These are phyloP conservation scores for Paraconiothyrium sp. DNA, from an alignment of 2,329 filamentous ascomycete genomes.

Conservation along the genomic window DNA sequence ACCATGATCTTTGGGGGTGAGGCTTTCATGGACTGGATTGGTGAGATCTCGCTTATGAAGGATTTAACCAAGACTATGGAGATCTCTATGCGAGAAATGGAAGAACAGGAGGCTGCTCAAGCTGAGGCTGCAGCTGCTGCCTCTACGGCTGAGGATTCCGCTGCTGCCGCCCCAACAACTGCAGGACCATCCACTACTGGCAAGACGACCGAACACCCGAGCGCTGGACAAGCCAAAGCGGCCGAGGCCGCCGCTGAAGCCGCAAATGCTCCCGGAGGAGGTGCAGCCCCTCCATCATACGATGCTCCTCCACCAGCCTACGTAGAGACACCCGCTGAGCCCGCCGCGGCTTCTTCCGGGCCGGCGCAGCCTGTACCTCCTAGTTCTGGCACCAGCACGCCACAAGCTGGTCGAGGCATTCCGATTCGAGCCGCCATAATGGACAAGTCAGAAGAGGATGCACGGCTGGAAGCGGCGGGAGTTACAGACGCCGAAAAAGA, in stretches of 20 bases:
- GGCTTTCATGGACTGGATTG: conserved; percentile 94
- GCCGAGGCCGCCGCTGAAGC: conserved; percentile 53
- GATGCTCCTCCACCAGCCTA: conserved; percentile 45
- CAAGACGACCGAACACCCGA: conserved; percentile 29
- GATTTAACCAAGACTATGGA: conserved; percentile 98
- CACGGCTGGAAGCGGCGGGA: conserved; percentile 69
- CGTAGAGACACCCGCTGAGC: conserved; percentile 58
- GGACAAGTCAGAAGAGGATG: conserved; percentile 84
- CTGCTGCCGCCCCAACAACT: conserved; percentile 28
- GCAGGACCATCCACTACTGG: conserved; percentile 12
- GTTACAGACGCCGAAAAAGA: conserved; percentile 79
- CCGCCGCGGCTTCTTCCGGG: conserved; percentile 32
- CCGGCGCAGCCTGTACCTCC: conserved; percentile 50
- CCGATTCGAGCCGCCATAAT: conserved; percentile 86
- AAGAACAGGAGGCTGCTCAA: conserved; percentile 71
- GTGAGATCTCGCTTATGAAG: conserved; percentile 98
- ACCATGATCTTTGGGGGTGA: conserved; percentile 98
- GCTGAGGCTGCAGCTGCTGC: conserved; percentile 54
- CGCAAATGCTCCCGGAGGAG: conserved; percentile 43
- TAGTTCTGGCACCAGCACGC: conserved; percentile 56
- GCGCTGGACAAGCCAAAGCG: conserved; percentile 56
- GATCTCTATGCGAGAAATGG: conserved; percentile 85
- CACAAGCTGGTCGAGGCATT: conserved; percentile 64
- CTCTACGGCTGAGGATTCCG: conserved; percentile 30
- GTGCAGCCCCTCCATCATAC: conserved; percentile 50